Conservation (phyloP, 805 yeast genomes). For the Maudiozyma barnettii region DNA sequence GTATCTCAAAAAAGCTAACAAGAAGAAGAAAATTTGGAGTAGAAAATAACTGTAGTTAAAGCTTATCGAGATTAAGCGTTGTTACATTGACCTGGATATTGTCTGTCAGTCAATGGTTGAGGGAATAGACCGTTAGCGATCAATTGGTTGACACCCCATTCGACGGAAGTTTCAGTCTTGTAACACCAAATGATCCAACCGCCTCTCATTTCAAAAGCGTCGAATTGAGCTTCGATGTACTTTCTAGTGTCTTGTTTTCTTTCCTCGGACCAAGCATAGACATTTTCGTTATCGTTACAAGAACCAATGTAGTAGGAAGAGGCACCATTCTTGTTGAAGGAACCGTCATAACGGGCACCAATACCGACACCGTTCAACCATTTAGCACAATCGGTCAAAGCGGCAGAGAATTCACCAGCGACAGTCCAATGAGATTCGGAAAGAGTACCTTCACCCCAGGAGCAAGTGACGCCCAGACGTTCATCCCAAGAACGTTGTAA, state of each 20-base stretch:
- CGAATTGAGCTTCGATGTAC: constrained; percentile 84
- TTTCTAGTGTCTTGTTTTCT: constrained; percentile 50
- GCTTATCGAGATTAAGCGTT: neutral
- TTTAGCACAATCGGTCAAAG: constrained; percentile 80
- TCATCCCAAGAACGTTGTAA: constrained; percentile 49
- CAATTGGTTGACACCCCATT: constrained; percentile 75
- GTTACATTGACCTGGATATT: constrained; percentile 58
- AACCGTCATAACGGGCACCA: constrained; percentile 74
- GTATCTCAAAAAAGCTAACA: neutral
- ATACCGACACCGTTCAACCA: constrained; percentile 83
- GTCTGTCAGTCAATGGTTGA: constrained; percentile 62
- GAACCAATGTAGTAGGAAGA: constrained; percentile 39
- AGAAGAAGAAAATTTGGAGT: no score
- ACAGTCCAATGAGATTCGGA: constrained; percentile 63
- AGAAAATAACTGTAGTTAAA: no score
- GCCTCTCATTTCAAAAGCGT: constrained; percentile 60
- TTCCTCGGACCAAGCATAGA: constrained; percentile 48
- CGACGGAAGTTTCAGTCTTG: constrained; percentile 75
- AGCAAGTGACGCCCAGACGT: constrained; percentile 48
- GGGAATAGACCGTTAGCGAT: constrained; percentile 60
- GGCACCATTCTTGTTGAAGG: constrained; percentile 33
- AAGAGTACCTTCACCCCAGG: constrained; percentile 37
- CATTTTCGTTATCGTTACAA: constrained; percentile 45
- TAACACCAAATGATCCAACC: constrained; percentile 96
- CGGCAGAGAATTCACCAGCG: constrained; percentile 87